These are phyloP conservation scores for Physcomitrellopsis africana DNA, from an alignment of 225 moss, liverwort and hornwort genomes.

Conservation along the genomic window DNA sequence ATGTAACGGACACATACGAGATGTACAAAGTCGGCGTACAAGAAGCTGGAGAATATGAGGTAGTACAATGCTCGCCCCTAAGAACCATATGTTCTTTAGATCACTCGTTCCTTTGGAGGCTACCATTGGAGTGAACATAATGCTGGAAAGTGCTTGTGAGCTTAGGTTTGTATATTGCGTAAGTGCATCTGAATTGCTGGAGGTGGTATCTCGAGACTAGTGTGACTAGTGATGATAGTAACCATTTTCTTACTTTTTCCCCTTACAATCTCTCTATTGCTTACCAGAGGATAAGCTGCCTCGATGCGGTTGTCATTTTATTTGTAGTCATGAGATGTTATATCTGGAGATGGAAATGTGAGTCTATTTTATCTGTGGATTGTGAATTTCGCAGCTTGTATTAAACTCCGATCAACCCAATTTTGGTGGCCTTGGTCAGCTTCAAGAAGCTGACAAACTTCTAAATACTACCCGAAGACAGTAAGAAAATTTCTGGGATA, in stretches of 20 bases:
- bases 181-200: background rate
- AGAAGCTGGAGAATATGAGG: constrained; percentile 92
- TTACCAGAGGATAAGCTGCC: background rate
- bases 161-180: constrained; percentile 1
- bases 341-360: constrained; percentile 7
- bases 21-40: constrained; percentile 95
- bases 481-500: constrained; percentile 42
- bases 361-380: constrained; percentile 20
- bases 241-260: background rate
- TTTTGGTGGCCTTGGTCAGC: constrained; percentile 74
- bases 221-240: background rate
- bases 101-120: constrained; percentile 6
- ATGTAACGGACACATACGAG: constrained; percentile 77
- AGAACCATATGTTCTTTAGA: constrained; percentile 16
- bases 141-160: background rate
- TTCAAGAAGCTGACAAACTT: constrained; percentile 38
- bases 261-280: background rate
- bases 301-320: background rate
- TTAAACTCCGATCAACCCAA: constrained; percentile 77
- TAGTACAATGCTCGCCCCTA: constrained; percentile 26
- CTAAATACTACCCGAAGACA: constrained; percentile 55
- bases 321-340: constrained; percentile 2
- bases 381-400: constrained; percentile 63
- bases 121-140: constrained; percentile 15
- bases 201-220: background rate